phyloP scores from a whole-genome alignment of 345 rosid genomes.

The Arabidopsis suecica region DNA sequence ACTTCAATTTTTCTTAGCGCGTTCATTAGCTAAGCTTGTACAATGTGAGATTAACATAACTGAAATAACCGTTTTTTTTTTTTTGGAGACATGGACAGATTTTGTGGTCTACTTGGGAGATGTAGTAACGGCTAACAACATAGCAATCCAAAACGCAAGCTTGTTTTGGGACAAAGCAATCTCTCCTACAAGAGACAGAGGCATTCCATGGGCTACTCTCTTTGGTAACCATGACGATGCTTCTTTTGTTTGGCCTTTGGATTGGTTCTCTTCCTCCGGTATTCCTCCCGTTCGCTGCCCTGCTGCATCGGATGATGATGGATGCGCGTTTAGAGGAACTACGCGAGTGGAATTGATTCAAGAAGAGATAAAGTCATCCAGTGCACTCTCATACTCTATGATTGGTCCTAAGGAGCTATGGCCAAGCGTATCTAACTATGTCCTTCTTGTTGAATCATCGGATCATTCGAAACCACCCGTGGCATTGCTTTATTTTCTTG shows the following conservation, averaged over 20 bases:
- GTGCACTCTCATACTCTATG: conserved; percentile 53
- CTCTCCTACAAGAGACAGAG: conserved; percentile 71
- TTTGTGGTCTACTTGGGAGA: conserved; percentile 90
- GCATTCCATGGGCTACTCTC: conserved; percentile 75
- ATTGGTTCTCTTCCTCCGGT: conserved; percentile 82
- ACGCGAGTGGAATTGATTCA: conserved; percentile 61
- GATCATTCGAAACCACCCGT: conserved; percentile 46
- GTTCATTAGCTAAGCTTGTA: too few relatives aligned
- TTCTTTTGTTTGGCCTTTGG: conserved; percentile 73
- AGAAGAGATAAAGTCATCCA: conserved; percentile 51
- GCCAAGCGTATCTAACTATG: conserved; percentile 90
- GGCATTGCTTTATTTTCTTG: conserved; percentile 74
- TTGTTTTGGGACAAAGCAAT: conserved; percentile 81
- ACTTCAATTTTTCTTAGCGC: background rate
- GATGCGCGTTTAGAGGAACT: conserved; percentile 63
- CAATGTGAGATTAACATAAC: background rate
- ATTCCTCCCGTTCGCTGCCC: conserved; percentile 70
- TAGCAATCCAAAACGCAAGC: conserved; percentile 73
- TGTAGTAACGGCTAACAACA: conserved; percentile 83
- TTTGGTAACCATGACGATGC: conserved; percentile 95
- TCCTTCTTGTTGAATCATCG: conserved; percentile 53
- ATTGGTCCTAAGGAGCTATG: conserved; percentile 69
- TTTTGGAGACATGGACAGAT: conserved; percentile 50
- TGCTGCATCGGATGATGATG: conserved; percentile 36
- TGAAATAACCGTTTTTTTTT: background rate